phyloP scores from a whole-genome alignment of 257 asterid species.

The Apocynum venetum region DNA sequence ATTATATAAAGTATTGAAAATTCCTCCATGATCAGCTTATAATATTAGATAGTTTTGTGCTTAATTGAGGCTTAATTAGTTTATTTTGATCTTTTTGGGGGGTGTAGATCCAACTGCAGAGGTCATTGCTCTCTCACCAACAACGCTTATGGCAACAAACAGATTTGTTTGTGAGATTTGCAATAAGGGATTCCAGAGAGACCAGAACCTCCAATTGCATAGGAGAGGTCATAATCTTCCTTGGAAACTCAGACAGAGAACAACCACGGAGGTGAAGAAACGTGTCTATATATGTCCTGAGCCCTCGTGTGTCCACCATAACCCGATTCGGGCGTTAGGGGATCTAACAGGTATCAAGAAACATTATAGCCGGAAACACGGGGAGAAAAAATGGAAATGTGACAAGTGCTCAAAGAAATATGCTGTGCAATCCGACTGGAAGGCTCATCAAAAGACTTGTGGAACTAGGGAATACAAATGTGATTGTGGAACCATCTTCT shows the following conservation, averaged over 20 bases:
- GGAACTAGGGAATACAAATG: constrained; percentile 84
- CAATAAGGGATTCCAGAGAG: constrained; percentile 91
- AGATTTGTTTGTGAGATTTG: constrained; percentile 82
- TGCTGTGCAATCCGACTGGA: constrained; percentile 91
- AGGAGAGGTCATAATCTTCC: constrained; percentile 89
- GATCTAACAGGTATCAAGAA: constrained; percentile 94
- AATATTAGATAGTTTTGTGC: neutral
- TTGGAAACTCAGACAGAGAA: constrained; percentile 74
- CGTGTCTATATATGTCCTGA: constrained; percentile 85
- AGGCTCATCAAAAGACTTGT: constrained; percentile 89
- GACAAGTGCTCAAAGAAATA: constrained; percentile 76
- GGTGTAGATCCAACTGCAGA: constrained; percentile 74
- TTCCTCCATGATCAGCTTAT: too few relatives aligned
- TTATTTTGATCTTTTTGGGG: neutral
- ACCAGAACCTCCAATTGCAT: constrained; percentile 79
- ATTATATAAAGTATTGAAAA: too few relatives aligned
- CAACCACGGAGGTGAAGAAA: constrained; percentile 51
- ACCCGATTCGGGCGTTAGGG: constrained; percentile 66
- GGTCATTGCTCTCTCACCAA: constrained; percentile 79
- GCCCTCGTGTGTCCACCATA: constrained; percentile 70
- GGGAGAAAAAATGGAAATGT: constrained; percentile 94
- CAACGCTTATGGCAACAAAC: constrained; percentile 83
- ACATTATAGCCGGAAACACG: constrained; percentile 79
- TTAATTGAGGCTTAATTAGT: neutral
- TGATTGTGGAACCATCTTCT: constrained; percentile 92